Conservation (phyloP, 2,329 filamentous ascomycete species). For the Elsinoe necatrix region DNA sequence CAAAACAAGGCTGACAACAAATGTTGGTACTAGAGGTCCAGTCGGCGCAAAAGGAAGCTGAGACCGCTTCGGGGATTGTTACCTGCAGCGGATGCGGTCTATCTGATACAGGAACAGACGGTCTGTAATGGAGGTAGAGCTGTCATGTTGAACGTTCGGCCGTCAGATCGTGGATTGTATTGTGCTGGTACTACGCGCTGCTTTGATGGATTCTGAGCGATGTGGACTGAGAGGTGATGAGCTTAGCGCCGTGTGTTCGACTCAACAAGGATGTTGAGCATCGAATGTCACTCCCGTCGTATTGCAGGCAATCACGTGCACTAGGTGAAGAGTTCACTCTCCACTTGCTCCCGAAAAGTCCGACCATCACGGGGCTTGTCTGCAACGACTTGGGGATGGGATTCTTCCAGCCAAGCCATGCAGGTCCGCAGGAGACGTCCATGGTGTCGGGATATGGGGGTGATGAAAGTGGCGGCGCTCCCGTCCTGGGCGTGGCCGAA, state of each 20-base stretch:
- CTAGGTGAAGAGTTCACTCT: neutral
- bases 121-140: constrained; percentile 2
- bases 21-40: neutral
- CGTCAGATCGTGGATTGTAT: neutral
- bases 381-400: neutral
- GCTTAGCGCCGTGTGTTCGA: neutral
- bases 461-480: neutral
- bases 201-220: neutral
- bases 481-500: neutral
- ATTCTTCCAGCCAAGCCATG: neutral
- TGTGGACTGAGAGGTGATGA: neutral
- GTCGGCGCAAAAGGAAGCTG: neutral
- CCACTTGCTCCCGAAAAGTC: neutral
- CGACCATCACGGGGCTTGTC: neutral
- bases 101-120: constrained; percentile 1
- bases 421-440: neutral
- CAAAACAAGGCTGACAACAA: neutral
- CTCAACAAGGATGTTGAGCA: neutral
- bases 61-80: constrained; percentile 1
- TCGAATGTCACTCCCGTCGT: neutral
- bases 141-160: constrained; percentile 1
- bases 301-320: neutral
- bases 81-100: neutral
- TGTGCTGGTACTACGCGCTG: too few species aligned
- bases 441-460: neutral